phyloP scores from a whole-genome alignment of 495 filamentous ascomycete species.

The Jackrogersella minutella region DNA sequence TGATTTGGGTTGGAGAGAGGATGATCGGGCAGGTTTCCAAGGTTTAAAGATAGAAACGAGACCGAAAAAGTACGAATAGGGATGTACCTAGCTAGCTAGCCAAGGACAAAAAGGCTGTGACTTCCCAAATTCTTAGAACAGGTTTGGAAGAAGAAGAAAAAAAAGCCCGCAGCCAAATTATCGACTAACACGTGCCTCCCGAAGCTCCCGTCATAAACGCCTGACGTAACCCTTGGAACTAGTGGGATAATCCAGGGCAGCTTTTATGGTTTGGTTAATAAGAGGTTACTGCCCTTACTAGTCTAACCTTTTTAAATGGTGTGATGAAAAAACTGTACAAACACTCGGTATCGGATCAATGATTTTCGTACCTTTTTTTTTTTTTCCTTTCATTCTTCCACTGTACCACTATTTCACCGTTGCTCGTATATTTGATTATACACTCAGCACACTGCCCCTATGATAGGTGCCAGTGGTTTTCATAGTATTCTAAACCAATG shows the following conservation, averaged over 20 bases:
- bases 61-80: neutral
- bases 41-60: constrained; percentile 31
- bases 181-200: constrained; percentile 30
- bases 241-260: neutral
- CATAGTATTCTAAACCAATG: constrained; percentile 6
- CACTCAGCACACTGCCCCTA: too few relatives aligned
- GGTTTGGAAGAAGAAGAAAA: too few relatives aligned
- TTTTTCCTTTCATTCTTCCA: neutral
- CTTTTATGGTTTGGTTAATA: neutral
- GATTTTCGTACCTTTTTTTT: neutral
- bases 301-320: neutral
- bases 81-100: neutral
- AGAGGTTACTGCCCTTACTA: neutral
- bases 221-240: constrained; percentile 21
- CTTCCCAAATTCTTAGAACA: neutral
- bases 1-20: too few relatives aligned
- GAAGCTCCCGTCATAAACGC: too few relatives aligned
- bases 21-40: neutral
- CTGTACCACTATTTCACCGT: neutral
- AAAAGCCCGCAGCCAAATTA: constrained; percentile 28
- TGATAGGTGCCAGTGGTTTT: constrained; percentile 1
- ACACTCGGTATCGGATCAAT: too few relatives aligned
- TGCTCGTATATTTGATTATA: constrained; percentile 27
- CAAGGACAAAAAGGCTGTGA: neutral
- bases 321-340: too few relatives aligned